Percentiles rank a stretch among this genome's conserved stretches.
Evolutionary conservation across 352 stramenopile species (phyloP).

Genomic region (Globisporangium paroecandrum): DNA sequence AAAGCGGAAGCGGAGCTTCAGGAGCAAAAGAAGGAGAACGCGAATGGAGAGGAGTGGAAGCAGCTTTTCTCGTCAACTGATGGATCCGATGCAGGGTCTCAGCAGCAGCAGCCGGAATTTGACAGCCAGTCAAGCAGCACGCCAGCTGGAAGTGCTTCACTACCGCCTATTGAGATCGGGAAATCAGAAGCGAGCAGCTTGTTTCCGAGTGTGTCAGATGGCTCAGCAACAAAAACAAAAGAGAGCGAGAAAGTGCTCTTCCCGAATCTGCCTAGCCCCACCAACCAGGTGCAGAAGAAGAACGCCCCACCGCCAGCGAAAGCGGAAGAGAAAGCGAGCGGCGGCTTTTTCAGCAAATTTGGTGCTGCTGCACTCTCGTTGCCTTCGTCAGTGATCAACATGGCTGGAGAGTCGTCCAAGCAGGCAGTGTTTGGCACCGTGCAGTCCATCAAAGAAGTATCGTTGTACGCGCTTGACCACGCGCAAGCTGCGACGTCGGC

Average conservation of each 20-base stretch:
- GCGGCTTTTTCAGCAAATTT: conserved; percentile 65
- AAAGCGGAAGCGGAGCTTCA: neutral
- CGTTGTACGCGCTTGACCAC: conserved; percentile 70
- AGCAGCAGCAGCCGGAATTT: neutral
- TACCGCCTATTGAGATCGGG: conserved; percentile 15
- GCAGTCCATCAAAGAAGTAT: conserved; percentile 73
- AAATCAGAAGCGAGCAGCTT: neutral
- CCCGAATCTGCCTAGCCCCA: conserved; percentile 1
- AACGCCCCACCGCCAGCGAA: conserved; percentile 7
- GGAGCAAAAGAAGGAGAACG: conserved; percentile 9
- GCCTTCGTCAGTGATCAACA: conserved; percentile 57
- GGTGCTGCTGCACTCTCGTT: conserved; percentile 56
- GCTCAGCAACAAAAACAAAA: neutral
- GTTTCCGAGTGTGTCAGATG: neutral
- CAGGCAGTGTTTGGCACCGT: conserved; percentile 63
- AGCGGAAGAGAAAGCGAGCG: conserved; percentile 21
- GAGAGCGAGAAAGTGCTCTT: conserved; percentile 13
- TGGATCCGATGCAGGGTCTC: conserved; percentile 1
- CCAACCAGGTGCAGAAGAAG: neutral
- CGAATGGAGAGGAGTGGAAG: conserved; percentile 30
- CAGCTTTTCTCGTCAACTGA: conserved; percentile 31
- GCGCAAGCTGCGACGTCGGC: conserved; percentile 61
- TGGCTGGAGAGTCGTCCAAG: conserved; percentile 62
- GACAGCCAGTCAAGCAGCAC: conserved; percentile 9
- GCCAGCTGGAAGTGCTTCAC: conserved; percentile 17